A percentile compares a stretch with the other conserved stretches of the same genome.
Evolutionary conservation across 1,284 basidiomycete genomes (phyloP).

Genomic region (Ceratobasidium sp.): DNA sequence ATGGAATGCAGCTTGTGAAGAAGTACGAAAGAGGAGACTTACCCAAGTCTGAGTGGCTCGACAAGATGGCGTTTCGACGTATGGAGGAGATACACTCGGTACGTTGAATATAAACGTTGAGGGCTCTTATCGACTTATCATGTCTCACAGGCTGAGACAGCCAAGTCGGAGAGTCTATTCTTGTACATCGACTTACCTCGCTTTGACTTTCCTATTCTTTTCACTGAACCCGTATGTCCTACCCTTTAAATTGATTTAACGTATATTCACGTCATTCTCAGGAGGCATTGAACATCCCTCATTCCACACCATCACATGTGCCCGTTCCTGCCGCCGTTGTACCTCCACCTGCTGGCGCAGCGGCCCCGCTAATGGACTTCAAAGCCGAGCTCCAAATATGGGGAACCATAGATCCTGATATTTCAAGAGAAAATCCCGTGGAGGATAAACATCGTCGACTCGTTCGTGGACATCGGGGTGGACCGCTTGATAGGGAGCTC

Average conservation of each 20-base stretch:
- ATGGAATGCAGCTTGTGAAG: conserved; percentile 78
- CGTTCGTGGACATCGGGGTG: conserved; percentile 93
- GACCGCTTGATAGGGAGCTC: conserved; percentile 93
- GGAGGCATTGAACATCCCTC: conserved; percentile 27
- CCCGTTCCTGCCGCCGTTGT: conserved; percentile 36
- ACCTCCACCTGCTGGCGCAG: conserved; percentile 52
- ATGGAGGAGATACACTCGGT: conserved; percentile 94
- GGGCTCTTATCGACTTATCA: not conserved
- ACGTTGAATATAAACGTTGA: conserved; percentile 51
- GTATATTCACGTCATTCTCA: conserved; percentile 29
- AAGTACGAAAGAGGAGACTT: conserved; percentile 95
- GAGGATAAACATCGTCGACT: conserved; percentile 97
- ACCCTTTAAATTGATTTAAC: conserved; percentile 31
- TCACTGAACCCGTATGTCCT: conserved; percentile 79
- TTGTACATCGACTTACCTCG: conserved; percentile 95
- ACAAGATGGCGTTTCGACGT: conserved; percentile 90
- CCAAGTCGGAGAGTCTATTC: conserved; percentile 89
- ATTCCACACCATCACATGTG: conserved; percentile 23
- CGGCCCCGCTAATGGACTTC: conserved; percentile 57
- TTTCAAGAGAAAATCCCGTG: conserved; percentile 91
- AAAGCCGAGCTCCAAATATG: conserved; percentile 78
- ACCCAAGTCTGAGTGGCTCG: conserved; percentile 95
- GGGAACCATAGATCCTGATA: conserved; percentile 92
- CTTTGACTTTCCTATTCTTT: conserved; percentile 99
- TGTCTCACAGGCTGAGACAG: conserved; percentile 74